Evolutionary conservation across 2,329 filamentous ascomycete species (phyloP), one percentile per base, ranked within the genome.

Genomic region (Diplodia sapinea): DNA sequence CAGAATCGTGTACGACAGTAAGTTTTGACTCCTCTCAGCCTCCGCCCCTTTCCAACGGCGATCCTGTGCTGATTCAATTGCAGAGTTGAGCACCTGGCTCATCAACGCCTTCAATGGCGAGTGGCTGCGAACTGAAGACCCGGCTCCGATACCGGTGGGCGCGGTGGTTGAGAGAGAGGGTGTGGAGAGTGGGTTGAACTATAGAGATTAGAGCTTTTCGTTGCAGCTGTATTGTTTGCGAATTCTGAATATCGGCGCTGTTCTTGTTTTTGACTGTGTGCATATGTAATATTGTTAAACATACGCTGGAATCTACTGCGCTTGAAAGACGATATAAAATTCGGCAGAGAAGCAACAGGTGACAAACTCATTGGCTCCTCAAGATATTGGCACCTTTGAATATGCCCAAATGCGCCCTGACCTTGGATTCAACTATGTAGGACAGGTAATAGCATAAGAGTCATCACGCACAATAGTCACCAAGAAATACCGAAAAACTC

Each of bases 21-120:
- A 86, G 93, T 88, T 38, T 5, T 65, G 13, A 38, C 40, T 47
- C 33, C 47, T 33, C 7, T 33, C 55, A 4, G 36, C 7, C 4
- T 31, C 17, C 26, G 2, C 12, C 54, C 12, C 23, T 23, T 23
- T 66, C 49, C 61, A 38, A 29, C 12, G 38, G 15, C 40, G 13
- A 52, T 29, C 59, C 54, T 11, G 31, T 61, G 49, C 40, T 5
- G 40, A 51, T 54, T 23, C 67, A 69, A 26, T 15, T 12, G 9
- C 36, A 93, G 91, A 93, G 80, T 79, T 97, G 38, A 89, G 85
- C 68, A 94, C 92, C 77, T 99, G 94, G 94, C 88, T 99, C 66
- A 87, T 97, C 76, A 98, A 97, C 77, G 95, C 95, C 1, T 99
- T 99, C 78, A 98, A 98, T 73, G 95, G 95, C 63, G 93, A 97